Conservation (phyloP, 495 filamentous ascomycete species). For the Lasiosphaeria hispida region DNA sequence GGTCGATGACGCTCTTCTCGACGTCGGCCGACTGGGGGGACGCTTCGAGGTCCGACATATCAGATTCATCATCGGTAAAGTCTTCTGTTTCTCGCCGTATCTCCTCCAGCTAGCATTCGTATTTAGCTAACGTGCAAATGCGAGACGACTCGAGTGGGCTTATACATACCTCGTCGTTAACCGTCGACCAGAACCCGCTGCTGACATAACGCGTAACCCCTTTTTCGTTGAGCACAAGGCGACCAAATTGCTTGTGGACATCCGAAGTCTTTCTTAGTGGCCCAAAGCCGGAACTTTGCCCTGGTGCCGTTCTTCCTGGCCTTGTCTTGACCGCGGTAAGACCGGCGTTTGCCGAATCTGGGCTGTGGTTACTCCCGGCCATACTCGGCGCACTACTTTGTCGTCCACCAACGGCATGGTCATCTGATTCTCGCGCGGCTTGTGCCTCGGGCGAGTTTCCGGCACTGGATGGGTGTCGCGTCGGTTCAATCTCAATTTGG, state of each 20-base stretch:
- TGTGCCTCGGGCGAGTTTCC: constrained; percentile 40
- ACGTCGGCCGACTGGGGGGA: constrained; percentile 42
- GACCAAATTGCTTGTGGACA: constrained; percentile 69
- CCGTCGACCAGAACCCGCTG: constrained; percentile 83
- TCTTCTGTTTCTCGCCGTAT: constrained; percentile 68
- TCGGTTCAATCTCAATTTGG: constrained; percentile 23
- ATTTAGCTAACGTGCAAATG: constrained; percentile 6
- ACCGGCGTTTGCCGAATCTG: constrained; percentile 9
- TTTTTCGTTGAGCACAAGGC: constrained; percentile 77
- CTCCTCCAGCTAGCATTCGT: constrained; percentile 59
- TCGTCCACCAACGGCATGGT: constrained; percentile 10
- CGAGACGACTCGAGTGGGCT: too few relatives aligned
- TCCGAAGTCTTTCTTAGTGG: constrained; percentile 31
- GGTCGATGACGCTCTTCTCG: constrained; percentile 43
- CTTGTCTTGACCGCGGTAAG: constrained; percentile 1
- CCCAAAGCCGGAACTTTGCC: constrained; percentile 11
- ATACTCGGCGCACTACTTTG: constrained; percentile 20
- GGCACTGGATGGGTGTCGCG: constrained; percentile 36
- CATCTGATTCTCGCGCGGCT: constrained; percentile 8
- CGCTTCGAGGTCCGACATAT: constrained; percentile 52
- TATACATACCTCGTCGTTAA: constrained; percentile 68
- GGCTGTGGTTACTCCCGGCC: constrained; percentile 15
- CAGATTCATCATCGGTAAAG: constrained; percentile 65
- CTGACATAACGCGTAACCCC: constrained; percentile 82
- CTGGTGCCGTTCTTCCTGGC: constrained; percentile 14